phyloP scores from a whole-genome alignment of 768 basidiomycete species.

The Trametopsis cervina region DNA sequence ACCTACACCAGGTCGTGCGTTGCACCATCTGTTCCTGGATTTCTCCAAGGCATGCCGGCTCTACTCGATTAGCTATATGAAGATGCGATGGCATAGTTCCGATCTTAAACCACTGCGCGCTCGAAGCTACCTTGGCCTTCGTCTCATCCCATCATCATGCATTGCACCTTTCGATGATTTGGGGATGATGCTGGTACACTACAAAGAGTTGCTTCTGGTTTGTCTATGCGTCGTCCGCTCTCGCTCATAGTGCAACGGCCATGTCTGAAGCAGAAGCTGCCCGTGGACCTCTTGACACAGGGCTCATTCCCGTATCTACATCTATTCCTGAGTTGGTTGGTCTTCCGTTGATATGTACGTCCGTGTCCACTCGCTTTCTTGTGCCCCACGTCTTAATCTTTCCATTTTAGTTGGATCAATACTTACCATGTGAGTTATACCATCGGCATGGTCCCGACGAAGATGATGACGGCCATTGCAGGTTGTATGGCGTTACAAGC shows the following conservation, averaged over 20 bases:
- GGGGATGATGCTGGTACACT: not conserved
- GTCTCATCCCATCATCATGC: not conserved
- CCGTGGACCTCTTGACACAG: not conserved
- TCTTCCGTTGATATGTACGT: no score
- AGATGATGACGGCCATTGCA: not conserved
- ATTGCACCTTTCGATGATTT: no score
- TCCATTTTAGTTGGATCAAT: not conserved
- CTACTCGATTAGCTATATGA: no score
- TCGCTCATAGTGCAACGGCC: not conserved
- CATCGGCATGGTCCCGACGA: not conserved
- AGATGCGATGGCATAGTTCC: no score
- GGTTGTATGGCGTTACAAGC: not conserved
- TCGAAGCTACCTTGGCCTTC: no score
- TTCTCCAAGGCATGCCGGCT: no score
- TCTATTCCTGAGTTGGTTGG: no score
- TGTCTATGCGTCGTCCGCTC: not conserved
- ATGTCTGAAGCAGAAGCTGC: not conserved
- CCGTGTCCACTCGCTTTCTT: not conserved
- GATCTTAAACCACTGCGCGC: no score
- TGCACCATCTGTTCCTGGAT: no score
- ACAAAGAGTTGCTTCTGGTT: not conserved
- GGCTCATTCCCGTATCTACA: no score
- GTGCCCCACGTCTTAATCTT: not conserved
- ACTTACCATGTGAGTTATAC: not conserved
- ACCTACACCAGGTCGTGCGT: no score